Base-by-base conservation (phyloP, 345 rosid genomes). In the Trapa incisa region DNA sequence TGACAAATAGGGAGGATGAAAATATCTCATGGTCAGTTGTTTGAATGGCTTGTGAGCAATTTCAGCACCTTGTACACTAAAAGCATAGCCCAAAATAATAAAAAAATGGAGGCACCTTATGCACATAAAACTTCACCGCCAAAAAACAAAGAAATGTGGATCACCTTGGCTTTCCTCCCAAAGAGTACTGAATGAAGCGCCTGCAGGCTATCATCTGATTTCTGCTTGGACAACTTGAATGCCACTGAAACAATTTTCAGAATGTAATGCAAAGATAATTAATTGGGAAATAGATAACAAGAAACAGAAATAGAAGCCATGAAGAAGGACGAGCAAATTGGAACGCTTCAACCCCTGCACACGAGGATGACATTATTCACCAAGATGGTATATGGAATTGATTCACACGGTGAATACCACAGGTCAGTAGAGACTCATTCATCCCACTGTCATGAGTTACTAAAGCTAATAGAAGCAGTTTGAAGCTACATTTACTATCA, bases 151-250 rank as follows among this genome's bases (percentile, higher is more conserved):
- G 47, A 70, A 62, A 7, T 8, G 61, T 42, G 57, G 41, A 15
- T 71, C 71, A 94, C 99, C 97, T 94, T 94, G 68, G 85, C 99
- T 82, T 91, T 94, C 89, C 91, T 94, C 77, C 97, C 99, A 70
- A 80, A 94, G 57, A 94, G 91, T 73, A 94, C 77, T 32, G 78
- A 68, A 64, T 94, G 99, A 67, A 94, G 87, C 69, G 83, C 64
- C 64, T 83, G 87, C 69, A 94, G 87, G 75, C 84, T 87, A 70
- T 89, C 97, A 53, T 94, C 97, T 71, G 95, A 70, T 80, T 91
- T 94, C 80, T 91, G 87, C 96, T 89, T 91, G 62, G 99, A 91
- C 74, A 94, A 74, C 83, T 91, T 89, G 85, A 87, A 86, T 72
- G 97, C 96, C 87, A 91, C 99, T 94, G 95, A 82, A 87, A 81